Base-by-base conservation (phyloP, 1,284 basidiomycete genomes). In the Caloboletus firmus region DNA sequence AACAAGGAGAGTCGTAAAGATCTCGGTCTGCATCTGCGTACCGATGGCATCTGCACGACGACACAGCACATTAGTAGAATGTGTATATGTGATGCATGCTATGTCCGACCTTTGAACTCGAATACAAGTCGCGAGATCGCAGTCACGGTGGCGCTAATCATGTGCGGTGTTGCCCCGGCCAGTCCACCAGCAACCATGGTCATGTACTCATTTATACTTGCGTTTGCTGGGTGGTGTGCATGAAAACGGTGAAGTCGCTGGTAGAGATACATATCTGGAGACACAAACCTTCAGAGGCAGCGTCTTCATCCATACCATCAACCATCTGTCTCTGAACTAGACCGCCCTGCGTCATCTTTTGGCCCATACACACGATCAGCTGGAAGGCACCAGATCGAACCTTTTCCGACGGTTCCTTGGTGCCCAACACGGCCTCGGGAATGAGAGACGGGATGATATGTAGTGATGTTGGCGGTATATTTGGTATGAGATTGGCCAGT, bases 161-260 rank as follows among this genome's bases (percentile, higher is more conserved):
- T 99, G 72, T 99, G 97, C 0, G 97, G 94, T 4, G 87, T 93
- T 30, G 89, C 87, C 24, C 94, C 95, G 13, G 94, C 95, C 35
- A 99, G 75, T 60, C 97, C 96, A 62, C 95, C 96, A 37, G 93
- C 93, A 24, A 99, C 80, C 95, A 99, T 99, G 11, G 92, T 98
- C 74, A 99, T 79, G 69, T 92, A 99, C 71, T 99, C 97, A 64
- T 95, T 87, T 43, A 96, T 81, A 60, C 72, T 93, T 1, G 95
- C 97, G 43, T 79, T 76, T 45, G 87, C 92, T 82, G 64, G 54
- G 40, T 57, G 59, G n/a, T 26, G 11, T 46, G 45, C 22, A 44
- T 58, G 57, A 62, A 46, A 15, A 54, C 26, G 13, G 22, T 26
- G 32, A 18, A 41, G n/a, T n/a, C 15, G 9, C 31, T 34, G 30